Percentiles rank a stretch among this genome's conserved stretches.
These are phyloP conservation scores for Phytophthora vignae DNA, from an alignment of 352 stramenopile species.

Conservation along the genomic window DNA sequence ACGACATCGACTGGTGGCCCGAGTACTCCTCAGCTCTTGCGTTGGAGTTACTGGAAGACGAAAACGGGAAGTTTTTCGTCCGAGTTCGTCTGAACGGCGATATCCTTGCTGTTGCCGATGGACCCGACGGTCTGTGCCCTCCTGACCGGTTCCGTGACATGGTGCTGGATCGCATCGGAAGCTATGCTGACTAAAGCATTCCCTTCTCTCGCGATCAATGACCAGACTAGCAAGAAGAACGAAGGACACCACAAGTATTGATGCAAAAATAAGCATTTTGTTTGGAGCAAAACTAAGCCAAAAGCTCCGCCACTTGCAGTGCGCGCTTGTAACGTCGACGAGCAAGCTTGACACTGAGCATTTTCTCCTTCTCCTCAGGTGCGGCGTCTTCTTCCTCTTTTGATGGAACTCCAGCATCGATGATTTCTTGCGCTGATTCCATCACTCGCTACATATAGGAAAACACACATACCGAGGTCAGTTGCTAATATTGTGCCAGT, in stretches of 20 bases:
- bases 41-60: constrained; percentile 77
- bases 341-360: constrained; percentile 64
- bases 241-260: constrained; percentile 3
- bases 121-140: constrained; percentile 29
- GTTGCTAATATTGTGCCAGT: neutral
- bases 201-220: too few species aligned
- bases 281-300: constrained; percentile 50
- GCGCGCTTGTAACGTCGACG: constrained; percentile 84
- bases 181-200: constrained; percentile 16
- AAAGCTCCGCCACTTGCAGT: constrained; percentile 74
- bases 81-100: constrained; percentile 62
- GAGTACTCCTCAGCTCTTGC: constrained; percentile 73
- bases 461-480: constrained; percentile 3
- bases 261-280: constrained; percentile 30
- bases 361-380: constrained; percentile 57
- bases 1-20: constrained; percentile 72
- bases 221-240: too few species aligned
- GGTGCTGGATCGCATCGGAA: constrained; percentile 53
- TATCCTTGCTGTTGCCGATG: constrained; percentile 38
- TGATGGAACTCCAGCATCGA: constrained; percentile 64
- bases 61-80: constrained; percentile 62
- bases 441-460: constrained; percentile 59
- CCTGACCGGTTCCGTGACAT: constrained; percentile 54
- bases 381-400: constrained; percentile 51
- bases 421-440: constrained; percentile 73